A percentile compares a stretch with the other conserved stretches of the same genome.
Conservation (phyloP, 2,329 filamentous ascomycete species). For the Colletotrichum chlorophyti region DNA sequence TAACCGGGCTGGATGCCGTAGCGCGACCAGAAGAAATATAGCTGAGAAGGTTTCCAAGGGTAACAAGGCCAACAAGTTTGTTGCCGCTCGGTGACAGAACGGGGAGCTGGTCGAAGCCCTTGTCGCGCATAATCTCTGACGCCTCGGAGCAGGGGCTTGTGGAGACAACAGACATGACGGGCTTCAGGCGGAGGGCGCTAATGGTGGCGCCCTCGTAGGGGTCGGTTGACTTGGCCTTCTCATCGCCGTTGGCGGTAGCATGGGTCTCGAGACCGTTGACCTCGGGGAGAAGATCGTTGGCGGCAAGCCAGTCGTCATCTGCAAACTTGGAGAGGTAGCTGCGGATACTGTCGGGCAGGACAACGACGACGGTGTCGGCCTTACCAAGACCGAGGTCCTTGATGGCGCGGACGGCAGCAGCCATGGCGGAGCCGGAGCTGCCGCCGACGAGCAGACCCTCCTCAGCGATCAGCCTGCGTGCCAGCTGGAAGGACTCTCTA, state of each 20-base stretch:
- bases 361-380: constrained; percentile 87
- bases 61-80: constrained; percentile 89
- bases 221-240: constrained; percentile 57
- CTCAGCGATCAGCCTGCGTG: constrained; percentile 89
- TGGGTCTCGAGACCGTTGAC: constrained; percentile 54
- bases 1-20: constrained; percentile 74
- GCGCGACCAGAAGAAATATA: constrained; percentile 88
- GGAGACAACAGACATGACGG: constrained; percentile 83
- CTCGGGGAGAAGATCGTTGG: constrained; percentile 86
- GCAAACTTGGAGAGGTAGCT: constrained; percentile 99
- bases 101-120: constrained; percentile 96
- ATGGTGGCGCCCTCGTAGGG: constrained; percentile 82
- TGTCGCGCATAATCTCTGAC: constrained; percentile 97
- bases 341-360: constrained; percentile 94
- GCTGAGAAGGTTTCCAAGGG: constrained; percentile 90
- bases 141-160: constrained; percentile 80
- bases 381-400: constrained; percentile 80
- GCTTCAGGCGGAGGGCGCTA: constrained; percentile 84
- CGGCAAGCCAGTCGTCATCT: constrained; percentile 98
- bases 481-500: constrained; percentile 86
- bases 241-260: constrained; percentile 42
- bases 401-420: constrained; percentile 77
- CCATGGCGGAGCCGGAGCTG: constrained; percentile 90
- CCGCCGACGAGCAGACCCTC: constrained; percentile 94
- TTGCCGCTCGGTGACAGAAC: constrained; percentile 75